Evolutionary conservation across 2,329 filamentous ascomycete species (phyloP).

Genomic region (Colletotrichum somersetense): DNA sequence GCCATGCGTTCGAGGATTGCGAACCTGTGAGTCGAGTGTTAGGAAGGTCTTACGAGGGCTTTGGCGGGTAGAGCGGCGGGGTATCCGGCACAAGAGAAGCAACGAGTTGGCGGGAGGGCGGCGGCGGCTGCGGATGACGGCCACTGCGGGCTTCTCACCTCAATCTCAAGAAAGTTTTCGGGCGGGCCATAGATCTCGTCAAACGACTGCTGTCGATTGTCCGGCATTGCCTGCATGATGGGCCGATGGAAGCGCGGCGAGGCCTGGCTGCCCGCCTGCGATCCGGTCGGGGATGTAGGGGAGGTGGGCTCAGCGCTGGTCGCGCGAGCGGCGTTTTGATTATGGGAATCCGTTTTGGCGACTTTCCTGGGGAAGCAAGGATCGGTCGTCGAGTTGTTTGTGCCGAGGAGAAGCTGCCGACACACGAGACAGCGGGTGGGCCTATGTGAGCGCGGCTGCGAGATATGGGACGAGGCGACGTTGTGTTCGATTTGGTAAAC

Average conservation of each 20-base stretch:
- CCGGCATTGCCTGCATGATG: slow-evolving; percentile 75
- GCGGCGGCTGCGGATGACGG: not conserved
- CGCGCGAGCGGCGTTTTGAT: slow-evolving; percentile 52
- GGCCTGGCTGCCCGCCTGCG: slow-evolving; percentile 43
- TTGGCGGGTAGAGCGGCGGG: slow-evolving; percentile 1
- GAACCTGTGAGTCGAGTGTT: slow-evolving; percentile 70
- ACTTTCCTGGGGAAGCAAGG: slow-evolving; percentile 40
- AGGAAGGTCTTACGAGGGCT: not conserved
- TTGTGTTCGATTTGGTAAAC: not conserved
- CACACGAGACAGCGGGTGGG: slow-evolving; percentile 1
- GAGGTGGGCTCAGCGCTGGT: slow-evolving; percentile 47
- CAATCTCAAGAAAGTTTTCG: slow-evolving; percentile 99
- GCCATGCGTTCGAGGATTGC: slow-evolving; percentile 93
- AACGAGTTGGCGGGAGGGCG: slow-evolving; percentile 4
- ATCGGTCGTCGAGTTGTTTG: not conserved
- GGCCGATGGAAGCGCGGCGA: slow-evolving; percentile 60
- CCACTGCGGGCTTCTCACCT: slow-evolving; percentile 67
- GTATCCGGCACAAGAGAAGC: not conserved
- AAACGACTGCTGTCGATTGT: slow-evolving; percentile 90
- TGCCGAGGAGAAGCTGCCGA: not conserved
- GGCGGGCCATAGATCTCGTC: slow-evolving; percentile 99
- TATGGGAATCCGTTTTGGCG: slow-evolving; percentile 60
- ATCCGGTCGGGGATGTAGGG: slow-evolving; percentile 43
- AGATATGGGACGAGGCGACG: not conserved
- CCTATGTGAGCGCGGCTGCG: not conserved